These are phyloP conservation scores for Ambrosia artemisiifolia DNA, from an alignment of 129 eudicot genomes.

Conservation along the genomic window DNA sequence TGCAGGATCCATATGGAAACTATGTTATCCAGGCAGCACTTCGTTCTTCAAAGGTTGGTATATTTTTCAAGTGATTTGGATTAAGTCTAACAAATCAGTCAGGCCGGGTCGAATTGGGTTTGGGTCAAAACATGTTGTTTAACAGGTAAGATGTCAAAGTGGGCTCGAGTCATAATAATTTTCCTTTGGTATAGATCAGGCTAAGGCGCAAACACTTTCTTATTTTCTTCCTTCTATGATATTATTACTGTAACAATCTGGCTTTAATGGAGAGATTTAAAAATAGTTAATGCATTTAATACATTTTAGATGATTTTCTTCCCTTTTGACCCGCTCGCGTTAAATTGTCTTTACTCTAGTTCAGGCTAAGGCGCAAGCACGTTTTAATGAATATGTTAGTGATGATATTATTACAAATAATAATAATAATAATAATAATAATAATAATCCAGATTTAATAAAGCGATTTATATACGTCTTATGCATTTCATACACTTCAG, in stretches of 20 bases:
- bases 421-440: background rate
- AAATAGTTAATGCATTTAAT: too few species aligned
- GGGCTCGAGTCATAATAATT: background rate
- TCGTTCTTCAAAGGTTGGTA: constrained; percentile 46
- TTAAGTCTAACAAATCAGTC: too few species aligned
- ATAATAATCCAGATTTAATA: background rate
- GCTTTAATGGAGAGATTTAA: too few species aligned
- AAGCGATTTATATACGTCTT: background rate
- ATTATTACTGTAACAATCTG: background rate
- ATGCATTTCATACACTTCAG: background rate
- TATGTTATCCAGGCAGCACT: constrained; percentile 60
- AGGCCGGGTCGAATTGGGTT: background rate
- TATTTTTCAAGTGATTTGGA: background rate
- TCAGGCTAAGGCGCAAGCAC: too few species aligned
- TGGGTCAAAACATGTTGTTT: too few species aligned
- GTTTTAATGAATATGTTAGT: too few species aligned
- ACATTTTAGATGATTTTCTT: too few species aligned
- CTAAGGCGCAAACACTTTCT: background rate
- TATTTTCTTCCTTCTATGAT: background rate
- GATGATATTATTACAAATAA: too few species aligned
- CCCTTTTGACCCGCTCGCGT: too few species aligned
- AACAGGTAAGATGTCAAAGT: background rate
- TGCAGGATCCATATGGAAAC: constrained; percentile 64
- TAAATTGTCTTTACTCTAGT: too few species aligned
- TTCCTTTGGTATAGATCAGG: background rate